Base-by-base conservation (phyloP, 1,284 basidiomycete species). In the Boletellus sp. region DNA sequence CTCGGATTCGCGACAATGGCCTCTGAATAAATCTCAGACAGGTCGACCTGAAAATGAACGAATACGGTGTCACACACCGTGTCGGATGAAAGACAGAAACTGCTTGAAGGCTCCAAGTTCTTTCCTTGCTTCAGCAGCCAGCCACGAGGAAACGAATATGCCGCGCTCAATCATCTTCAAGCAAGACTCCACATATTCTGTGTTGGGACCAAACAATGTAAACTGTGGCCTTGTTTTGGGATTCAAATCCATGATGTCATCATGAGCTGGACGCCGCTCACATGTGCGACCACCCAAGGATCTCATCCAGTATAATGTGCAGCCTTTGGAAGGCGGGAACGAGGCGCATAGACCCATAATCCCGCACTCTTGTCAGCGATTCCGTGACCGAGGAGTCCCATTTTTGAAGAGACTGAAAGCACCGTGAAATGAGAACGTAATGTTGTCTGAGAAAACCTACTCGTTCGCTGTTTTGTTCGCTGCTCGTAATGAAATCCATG, bases 391-490 rank as follows among this genome's bases (percentile, higher is more conserved):
- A 80, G 4, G 77, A 72, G 59, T 91, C 87, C 87, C 87, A 91
- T 61, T 87, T 88, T 61, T 82, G 80, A 45, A 89, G 71, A 42
- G 79, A 78, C 87, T 89, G 60, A 46, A 52, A 55, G 50, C 30
- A 48, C 50, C 35, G 53, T 60, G 54, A 60, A 53, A 41, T 34
- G 21, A 20, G 45, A 43, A 45, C 36, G 19, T 37, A 45, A 50
- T 46, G 38, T n/a, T n/a, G 55, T 53, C 52, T 47, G 23, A 52
- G 46, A 30, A 37, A 44, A 59, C 69, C 54, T 69, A 88, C 88
- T 63, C 88, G 73, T 67, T 91, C 87, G 50, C 82, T 87, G 74
- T 85, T 85, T 57, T 84, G 81, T 56, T 89, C 87, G 17, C 78
- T 78, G 54, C 84, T 87, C 14, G 82, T 80, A 42, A 91, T 72